phyloP scores from a whole-genome alignment of 208 protist genomes.

The Trypanosoma avium region DNA sequence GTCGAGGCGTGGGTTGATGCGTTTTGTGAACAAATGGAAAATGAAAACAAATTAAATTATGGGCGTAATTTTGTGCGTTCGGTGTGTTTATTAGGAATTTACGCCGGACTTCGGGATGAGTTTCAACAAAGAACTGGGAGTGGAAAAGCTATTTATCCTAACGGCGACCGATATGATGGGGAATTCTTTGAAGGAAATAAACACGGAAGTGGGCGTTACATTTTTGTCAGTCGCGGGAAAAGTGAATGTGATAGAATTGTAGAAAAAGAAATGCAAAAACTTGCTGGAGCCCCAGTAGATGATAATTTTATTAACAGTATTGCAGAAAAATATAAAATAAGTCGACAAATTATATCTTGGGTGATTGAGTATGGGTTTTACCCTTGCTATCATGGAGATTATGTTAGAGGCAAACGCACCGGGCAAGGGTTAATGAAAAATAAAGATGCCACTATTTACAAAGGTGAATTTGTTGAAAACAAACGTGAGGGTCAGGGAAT shows the following conservation, averaged over 20 bases:
- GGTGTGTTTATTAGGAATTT: slow-evolving; percentile 79
- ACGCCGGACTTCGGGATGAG: slow-evolving; percentile 85
- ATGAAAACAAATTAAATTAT: slow-evolving; percentile 47
- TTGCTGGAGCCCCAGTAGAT: slow-evolving; percentile 19
- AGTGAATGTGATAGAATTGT: slow-evolving; percentile 83
- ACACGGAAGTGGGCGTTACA: slow-evolving; percentile 81
- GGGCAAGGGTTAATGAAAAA: slow-evolving; percentile 89
- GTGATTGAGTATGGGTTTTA: slow-evolving; percentile 70
- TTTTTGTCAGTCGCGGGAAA: slow-evolving; percentile 68
- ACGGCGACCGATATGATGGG: slow-evolving; percentile 86
- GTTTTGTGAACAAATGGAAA: slow-evolving; percentile 71
- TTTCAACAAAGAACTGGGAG: slow-evolving; percentile 88
- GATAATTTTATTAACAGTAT: slow-evolving; percentile 37
- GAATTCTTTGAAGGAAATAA: slow-evolving; percentile 91
- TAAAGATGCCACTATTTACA: slow-evolving; percentile 89
- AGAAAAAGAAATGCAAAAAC: slow-evolving; percentile 52
- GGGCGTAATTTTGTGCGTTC: slow-evolving; percentile 80
- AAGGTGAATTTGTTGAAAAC: slow-evolving; percentile 89
- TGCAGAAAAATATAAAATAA: slow-evolving; percentile 58
- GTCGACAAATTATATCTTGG: slow-evolving; percentile 56
- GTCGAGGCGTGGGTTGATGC: slow-evolving; percentile 76
- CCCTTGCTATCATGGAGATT: slow-evolving; percentile 88
- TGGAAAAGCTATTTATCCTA: slow-evolving; percentile 82
- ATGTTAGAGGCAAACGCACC: slow-evolving; percentile 73
- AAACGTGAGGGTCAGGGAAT: slow-evolving; percentile 89